Conservation (phyloP, 2,329 filamentous ascomycete genomes). For the Aureobasidium sp. region DNA sequence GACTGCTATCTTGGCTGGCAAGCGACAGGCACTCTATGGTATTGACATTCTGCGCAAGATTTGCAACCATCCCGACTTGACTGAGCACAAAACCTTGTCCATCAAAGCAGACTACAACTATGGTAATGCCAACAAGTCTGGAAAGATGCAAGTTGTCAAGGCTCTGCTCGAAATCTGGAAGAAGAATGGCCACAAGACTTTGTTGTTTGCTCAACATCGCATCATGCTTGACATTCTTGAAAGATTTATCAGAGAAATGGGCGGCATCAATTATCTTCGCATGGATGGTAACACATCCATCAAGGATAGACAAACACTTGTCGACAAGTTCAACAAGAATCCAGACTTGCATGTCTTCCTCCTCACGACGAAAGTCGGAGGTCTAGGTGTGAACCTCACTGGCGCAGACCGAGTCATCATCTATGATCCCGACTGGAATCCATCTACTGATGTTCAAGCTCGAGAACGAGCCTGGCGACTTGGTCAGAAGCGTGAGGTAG, state of each 20-base stretch:
- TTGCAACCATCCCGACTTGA: constrained; percentile 91
- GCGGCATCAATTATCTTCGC: constrained; percentile 66
- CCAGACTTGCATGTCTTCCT: constrained; percentile 78
- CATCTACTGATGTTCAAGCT: constrained; percentile 90
- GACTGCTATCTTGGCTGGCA: constrained; percentile 66
- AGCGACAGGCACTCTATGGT: constrained; percentile 73
- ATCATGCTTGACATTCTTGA: constrained; percentile 96
- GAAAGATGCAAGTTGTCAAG: constrained; percentile 93
- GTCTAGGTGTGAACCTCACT: constrained; percentile 86
- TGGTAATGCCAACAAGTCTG: constrained; percentile 70
- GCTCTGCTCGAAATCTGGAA: constrained; percentile 83
- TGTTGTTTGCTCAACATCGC: constrained; percentile 86
- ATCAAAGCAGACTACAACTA: constrained; percentile 63
- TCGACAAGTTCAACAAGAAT: constrained; percentile 85
- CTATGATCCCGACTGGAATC: constrained; percentile 98
- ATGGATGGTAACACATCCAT: constrained; percentile 94
- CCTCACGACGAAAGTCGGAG: constrained; percentile 90
- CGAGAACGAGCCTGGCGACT: constrained; percentile 92
- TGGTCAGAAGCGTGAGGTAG: constrained; percentile 89
- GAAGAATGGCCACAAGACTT: constrained; percentile 82
- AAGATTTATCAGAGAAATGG: constrained; percentile 61
- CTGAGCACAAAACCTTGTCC: constrained; percentile 55
- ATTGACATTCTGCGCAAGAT: constrained; percentile 92
- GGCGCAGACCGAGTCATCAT: constrained; percentile 95
- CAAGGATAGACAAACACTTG: constrained; percentile 77